Percentiles rank a stretch among this genome's conserved stretches.
phyloP scores from a whole-genome alignment of 2,329 filamentous ascomycete genomes.

The Phaeosphaeria sp. region DNA sequence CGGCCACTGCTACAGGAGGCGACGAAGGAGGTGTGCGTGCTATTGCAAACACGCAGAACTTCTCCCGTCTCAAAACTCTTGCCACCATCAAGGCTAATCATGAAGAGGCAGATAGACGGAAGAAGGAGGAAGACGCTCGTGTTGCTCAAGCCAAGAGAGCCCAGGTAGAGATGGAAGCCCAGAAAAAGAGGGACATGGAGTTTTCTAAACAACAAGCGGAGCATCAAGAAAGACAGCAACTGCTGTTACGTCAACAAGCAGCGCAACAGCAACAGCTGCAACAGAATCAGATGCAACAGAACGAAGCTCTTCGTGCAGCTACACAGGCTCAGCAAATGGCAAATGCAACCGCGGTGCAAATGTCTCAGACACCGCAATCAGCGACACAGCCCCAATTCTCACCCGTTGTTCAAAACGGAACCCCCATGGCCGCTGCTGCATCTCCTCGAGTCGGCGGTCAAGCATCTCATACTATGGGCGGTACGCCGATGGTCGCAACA shows the following conservation, averaged over 20 bases:
- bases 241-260: slow-evolving; percentile 55
- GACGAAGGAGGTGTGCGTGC: slow-evolving; percentile 70
- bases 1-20: slow-evolving; percentile 64
- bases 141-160: slow-evolving; percentile 47
- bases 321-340: slow-evolving; percentile 41
- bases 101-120: slow-evolving; percentile 68
- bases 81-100: slow-evolving; percentile 82
- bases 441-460: slow-evolving; percentile 49
- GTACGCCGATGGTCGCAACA: slow-evolving; percentile 54
- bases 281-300: slow-evolving; percentile 41
- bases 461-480: slow-evolving; percentile 46
- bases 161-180: slow-evolving; percentile 40
- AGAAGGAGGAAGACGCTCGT: slow-evolving; percentile 58
- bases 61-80: slow-evolving; percentile 90
- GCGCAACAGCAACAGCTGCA: slow-evolving; percentile 26
- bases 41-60: slow-evolving; percentile 77
- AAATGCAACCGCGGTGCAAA: slow-evolving; percentile 27
- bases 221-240: slow-evolving; percentile 54
- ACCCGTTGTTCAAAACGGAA: slow-evolving; percentile 60
- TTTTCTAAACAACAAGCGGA: slow-evolving; percentile 39
- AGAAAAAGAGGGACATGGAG: slow-evolving; percentile 45
- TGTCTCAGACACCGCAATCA: slow-evolving; percentile 58
- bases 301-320: slow-evolving; percentile 45
- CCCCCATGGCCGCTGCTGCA: slow-evolving; percentile 53
- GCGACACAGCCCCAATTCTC: slow-evolving; percentile 66